Percentiles rank a stretch among this genome's conserved stretches.
Evolutionary conservation across 495 filamentous ascomycete genomes (phyloP).

Genomic region (Aspergillus carlsbadensis): DNA sequence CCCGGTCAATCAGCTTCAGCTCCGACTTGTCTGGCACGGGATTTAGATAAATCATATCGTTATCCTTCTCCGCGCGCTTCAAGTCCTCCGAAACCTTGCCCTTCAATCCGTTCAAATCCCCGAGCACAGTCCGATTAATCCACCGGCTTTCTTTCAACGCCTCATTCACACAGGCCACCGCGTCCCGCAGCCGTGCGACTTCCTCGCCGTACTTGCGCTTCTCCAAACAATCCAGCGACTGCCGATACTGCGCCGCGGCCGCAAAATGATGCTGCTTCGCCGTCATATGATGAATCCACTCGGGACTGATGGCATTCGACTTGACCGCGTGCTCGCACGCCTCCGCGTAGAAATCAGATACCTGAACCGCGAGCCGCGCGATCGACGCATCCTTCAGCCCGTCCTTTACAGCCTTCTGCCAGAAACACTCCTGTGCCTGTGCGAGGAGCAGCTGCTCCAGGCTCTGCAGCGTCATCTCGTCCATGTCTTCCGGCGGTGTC

Average conservation of each 20-base stretch:
- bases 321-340: conserved; percentile 84
- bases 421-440: conserved; percentile 95
- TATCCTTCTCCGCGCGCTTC: conserved; percentile 93
- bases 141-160: conserved; percentile 83
- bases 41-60: conserved; percentile 87
- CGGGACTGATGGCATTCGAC: conserved; percentile 82
- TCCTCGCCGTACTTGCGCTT: conserved; percentile 96
- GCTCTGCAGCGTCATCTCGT: conserved; percentile 78
- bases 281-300: conserved; percentile 98
- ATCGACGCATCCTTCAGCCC: conserved; percentile 88
- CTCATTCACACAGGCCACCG: conserved; percentile 78
- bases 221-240: conserved; percentile 88
- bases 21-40: conserved; percentile 87
- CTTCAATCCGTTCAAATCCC: conserved; percentile 82
- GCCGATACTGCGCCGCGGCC: conserved; percentile 92
- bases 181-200: conserved; percentile 81
- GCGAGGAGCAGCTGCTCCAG: conserved; percentile 81
- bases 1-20: conserved; percentile 79
- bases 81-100: conserved; percentile 79
- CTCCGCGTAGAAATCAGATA: conserved; percentile 85
- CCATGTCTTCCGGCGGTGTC: conserved; percentile 93
- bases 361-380: conserved; percentile 84
- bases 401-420: conserved; percentile 96
- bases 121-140: conserved; percentile 78
- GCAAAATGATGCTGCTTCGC: conserved; percentile 98